Evolutionary conservation across 495 filamentous ascomycete species (phyloP).

Genomic region (Penicillium lividum): DNA sequence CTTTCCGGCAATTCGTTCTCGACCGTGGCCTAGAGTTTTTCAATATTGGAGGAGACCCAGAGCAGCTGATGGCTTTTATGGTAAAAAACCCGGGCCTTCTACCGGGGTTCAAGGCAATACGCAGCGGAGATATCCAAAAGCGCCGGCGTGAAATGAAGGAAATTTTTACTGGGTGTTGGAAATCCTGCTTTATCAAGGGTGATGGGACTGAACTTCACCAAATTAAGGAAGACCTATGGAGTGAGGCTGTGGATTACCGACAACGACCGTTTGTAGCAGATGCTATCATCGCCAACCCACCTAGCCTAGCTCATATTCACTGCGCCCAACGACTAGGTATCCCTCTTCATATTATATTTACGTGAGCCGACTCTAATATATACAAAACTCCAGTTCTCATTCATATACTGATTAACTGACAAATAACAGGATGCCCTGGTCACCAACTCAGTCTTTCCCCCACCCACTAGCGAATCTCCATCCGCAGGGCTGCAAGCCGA

Average conservation of each 20-base stretch:
- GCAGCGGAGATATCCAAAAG: constrained; percentile 40
- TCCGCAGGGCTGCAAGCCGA: constrained; percentile 51
- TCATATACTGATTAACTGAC: constrained; percentile 43
- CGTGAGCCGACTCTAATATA: constrained; percentile 28
- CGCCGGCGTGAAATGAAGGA: constrained; percentile 47
- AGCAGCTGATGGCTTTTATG: constrained; percentile 59
- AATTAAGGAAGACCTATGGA: not conserved
- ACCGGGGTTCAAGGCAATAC: constrained; percentile 41
- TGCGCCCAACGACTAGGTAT: constrained; percentile 73
- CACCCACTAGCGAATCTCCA: constrained; percentile 59
- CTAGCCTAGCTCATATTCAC: constrained; percentile 79
- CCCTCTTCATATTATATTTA: constrained; percentile 76
- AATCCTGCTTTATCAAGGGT: constrained; percentile 20
- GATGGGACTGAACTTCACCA: not conserved
- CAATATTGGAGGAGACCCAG: constrained; percentile 61
- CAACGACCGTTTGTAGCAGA: constrained; percentile 67
- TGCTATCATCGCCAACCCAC: constrained; percentile 79
- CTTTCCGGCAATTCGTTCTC: constrained; percentile 55
- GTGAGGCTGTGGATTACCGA: not conserved
- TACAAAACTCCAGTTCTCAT: constrained; percentile 55
- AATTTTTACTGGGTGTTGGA: constrained; percentile 58
- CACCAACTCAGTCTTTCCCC: constrained; percentile 52
- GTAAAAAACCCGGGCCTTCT: constrained; percentile 52
- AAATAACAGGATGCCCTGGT: constrained; percentile 53
- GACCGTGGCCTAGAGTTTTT: constrained; percentile 54